Percentiles rank a stretch among this genome's conserved stretches.
phyloP scores from a whole-genome alignment of 805 yeast genomes.

The Wickerhamomyces tratensis region DNA sequence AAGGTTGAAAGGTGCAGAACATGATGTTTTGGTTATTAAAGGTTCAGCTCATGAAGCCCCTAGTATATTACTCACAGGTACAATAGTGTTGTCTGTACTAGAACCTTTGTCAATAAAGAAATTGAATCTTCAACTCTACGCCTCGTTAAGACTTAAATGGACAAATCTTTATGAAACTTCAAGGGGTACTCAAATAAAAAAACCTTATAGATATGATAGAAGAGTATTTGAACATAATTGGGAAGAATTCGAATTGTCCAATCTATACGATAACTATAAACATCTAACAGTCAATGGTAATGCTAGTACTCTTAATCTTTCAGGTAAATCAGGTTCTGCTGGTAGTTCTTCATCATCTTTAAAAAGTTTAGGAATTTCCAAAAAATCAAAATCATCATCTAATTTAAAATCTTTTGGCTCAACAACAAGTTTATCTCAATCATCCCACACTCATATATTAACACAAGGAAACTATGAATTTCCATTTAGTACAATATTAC shows the following conservation, averaged over 20 bases:
- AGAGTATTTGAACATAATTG: constrained; percentile 68
- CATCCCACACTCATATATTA: constrained; percentile 29
- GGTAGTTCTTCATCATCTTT: constrained; percentile 15
- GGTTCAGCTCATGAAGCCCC: constrained; percentile 75
- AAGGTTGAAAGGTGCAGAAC: constrained; percentile 57
- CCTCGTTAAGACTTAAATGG: constrained; percentile 60
- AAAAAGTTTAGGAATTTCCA: constrained; percentile 9
- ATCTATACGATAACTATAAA: constrained; percentile 16
- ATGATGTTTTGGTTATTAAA: constrained; percentile 71
- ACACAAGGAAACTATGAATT: constrained; percentile 79
- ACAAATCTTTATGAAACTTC: constrained; percentile 40
- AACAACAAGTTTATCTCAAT: constrained; percentile 9
- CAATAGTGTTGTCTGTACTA: constrained; percentile 60
- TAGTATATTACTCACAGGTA: constrained; percentile 67
- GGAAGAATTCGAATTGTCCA: constrained; percentile 53
- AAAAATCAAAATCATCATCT: constrained; percentile 23
- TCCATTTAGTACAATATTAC: constrained; percentile 78
- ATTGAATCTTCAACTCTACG: constrained; percentile 53
- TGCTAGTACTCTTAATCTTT: constrained; percentile 10
- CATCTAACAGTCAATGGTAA: constrained; percentile 8
- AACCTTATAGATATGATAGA: constrained; percentile 46
- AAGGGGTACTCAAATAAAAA: constrained; percentile 31
- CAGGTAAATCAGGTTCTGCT: constrained; percentile 1
- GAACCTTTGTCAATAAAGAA: constrained; percentile 69
- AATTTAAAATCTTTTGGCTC: constrained; percentile 24